A percentile compares a stretch with the other conserved stretches of the same genome.
These are phyloP conservation scores for Agroathelia rolfsii DNA, from an alignment of 1,284 basidiomycete species.

Conservation along the genomic window DNA sequence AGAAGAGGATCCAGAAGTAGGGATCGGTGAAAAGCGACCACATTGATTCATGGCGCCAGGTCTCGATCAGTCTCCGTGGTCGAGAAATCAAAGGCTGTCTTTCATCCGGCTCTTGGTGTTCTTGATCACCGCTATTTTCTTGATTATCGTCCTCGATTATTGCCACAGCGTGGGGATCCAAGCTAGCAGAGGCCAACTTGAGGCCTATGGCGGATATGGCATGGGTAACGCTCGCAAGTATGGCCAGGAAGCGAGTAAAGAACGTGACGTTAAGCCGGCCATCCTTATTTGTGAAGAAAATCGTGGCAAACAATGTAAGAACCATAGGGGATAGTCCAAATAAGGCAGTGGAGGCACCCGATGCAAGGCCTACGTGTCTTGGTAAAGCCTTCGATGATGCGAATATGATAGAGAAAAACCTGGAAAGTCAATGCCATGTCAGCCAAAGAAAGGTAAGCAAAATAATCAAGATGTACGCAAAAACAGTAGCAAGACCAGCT, in stretches of 20 bases:
- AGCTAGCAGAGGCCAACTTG: no score
- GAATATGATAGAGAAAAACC: conserved; percentile 69
- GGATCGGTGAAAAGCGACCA: conserved; percentile 18
- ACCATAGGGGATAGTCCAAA: conserved; percentile 71
- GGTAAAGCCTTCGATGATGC: conserved; percentile 65
- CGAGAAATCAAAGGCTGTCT: no score
- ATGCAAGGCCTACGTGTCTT: conserved; percentile 49
- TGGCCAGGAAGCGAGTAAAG: conserved; percentile 49
- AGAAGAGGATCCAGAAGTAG: conserved; percentile 30
- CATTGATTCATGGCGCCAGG: no score
- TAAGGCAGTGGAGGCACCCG: conserved; percentile 57
- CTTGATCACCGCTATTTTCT: no score
- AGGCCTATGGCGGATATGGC: no score
- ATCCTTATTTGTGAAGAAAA: conserved; percentile 40
- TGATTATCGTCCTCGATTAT: no score
- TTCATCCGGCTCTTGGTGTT: no score
- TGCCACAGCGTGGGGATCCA: no score
- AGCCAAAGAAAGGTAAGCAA: not conserved
- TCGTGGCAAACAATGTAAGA: conserved; percentile 54
- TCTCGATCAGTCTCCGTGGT: no score
- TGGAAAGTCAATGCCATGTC: conserved; percentile 17
- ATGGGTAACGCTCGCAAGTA: conserved; percentile 43
- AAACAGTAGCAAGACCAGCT: conserved; percentile 55
- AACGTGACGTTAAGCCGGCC: conserved; percentile 41
- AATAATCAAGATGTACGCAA: conserved; percentile 43